These are phyloP conservation scores for Rosa persica DNA, from an alignment of 306 rosid species.

Conservation along the genomic window DNA sequence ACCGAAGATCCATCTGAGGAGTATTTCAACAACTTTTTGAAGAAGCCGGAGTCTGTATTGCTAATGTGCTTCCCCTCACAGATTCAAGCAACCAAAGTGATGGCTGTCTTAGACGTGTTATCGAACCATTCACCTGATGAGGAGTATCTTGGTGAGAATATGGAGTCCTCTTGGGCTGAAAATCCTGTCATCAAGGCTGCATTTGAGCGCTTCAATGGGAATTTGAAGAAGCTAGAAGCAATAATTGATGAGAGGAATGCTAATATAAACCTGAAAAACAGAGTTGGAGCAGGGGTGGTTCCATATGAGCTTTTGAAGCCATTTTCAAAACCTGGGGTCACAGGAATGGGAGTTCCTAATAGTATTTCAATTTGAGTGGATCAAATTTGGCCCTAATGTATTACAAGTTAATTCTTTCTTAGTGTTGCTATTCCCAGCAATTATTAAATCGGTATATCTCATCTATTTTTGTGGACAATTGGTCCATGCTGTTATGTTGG, in stretches of 20 bases:
- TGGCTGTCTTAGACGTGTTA: conserved; percentile 34
- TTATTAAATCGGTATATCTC: too few species aligned
- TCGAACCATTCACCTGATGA: conserved; percentile 42
- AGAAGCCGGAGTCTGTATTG: conserved; percentile 28
- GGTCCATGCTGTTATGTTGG: too few species aligned
- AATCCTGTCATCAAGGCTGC: conserved; percentile 30
- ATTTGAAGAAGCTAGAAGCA: conserved; percentile 26
- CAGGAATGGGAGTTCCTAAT: conserved; percentile 39
- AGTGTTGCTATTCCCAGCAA: too few species aligned
- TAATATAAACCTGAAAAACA: conserved; percentile 15
- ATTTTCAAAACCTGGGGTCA: conserved; percentile 31
- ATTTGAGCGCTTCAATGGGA: conserved; percentile 27
- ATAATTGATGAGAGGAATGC: conserved; percentile 35
- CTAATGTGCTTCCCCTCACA: conserved; percentile 41
- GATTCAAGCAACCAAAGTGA: conserved; percentile 35
- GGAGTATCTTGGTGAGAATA: conserved; percentile 30
- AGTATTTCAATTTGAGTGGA: conserved; percentile 26
- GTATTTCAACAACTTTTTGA: conserved; percentile 12
- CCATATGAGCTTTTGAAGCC: conserved; percentile 46
- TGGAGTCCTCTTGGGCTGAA: conserved; percentile 36
- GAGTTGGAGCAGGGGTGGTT: conserved; percentile 39
- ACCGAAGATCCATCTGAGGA: conserved; percentile 33
- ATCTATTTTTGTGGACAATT: too few species aligned
- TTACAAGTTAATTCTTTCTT: too few species aligned
- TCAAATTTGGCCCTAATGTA: too few species aligned